These are phyloP conservation scores for Termitomyces sp. DNA, from an alignment of 768 basidiomycete species.

Conservation along the genomic window DNA sequence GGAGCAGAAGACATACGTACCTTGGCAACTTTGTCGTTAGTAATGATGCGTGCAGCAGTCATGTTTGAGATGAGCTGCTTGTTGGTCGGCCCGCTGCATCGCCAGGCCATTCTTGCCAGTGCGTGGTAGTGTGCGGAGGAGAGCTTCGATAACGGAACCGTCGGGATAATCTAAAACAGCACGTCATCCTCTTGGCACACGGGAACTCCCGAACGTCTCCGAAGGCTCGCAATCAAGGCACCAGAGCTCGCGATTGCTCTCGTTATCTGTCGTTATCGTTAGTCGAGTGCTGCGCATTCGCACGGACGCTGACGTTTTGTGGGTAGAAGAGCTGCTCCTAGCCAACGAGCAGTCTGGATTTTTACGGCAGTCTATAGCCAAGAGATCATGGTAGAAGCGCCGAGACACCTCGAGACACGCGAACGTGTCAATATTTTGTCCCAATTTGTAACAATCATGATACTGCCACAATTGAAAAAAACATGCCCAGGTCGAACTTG, in stretches of 20 bases:
- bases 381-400: background rate
- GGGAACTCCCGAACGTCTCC: background rate
- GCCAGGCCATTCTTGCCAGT: slow-evolving; percentile 80
- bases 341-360: too few species aligned
- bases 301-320: background rate
- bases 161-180: background rate
- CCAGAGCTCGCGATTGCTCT: background rate
- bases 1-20: slow-evolving; percentile 34
- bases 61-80: slow-evolving; percentile 74
- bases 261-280: too few species aligned
- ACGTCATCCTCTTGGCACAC: background rate
- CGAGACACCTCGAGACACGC: background rate
- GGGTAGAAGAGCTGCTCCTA: background rate
- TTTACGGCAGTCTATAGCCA: background rate
- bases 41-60: slow-evolving; percentile 49
- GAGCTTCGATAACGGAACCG: background rate
- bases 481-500: background rate
- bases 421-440: background rate
- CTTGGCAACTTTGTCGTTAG: slow-evolving; percentile 50
- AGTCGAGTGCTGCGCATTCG: background rate
- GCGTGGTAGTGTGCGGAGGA: background rate
- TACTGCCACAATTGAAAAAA: background rate
- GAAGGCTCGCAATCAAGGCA: background rate
- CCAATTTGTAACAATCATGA: background rate
- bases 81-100: slow-evolving; percentile 68